A percentile compares a stretch with the other conserved stretches of the same genome.
phyloP scores from a whole-genome alignment of 257 asterid species.

The Ocimum tenuiflorum region DNA sequence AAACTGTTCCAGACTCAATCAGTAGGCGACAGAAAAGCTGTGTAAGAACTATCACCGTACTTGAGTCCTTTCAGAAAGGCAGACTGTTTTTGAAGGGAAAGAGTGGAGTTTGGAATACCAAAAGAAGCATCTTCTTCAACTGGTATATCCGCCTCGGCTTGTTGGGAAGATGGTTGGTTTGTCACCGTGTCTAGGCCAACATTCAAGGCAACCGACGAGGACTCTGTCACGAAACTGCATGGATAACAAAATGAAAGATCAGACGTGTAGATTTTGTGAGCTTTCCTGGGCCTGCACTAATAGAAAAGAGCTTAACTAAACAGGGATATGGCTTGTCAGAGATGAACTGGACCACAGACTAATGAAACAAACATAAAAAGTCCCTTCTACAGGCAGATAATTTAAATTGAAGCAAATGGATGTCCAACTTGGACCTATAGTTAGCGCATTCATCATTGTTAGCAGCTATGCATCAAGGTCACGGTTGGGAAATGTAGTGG shows the following conservation, averaged over 20 bases:
- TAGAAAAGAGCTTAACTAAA: not conserved
- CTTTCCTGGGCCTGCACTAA: too few species aligned
- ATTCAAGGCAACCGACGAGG: constrained; percentile 64
- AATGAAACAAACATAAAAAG: too few species aligned
- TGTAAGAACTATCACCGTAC: constrained; percentile 47
- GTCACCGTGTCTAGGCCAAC: constrained; percentile 37
- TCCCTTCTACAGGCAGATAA: too few species aligned
- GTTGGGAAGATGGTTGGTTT: constrained; percentile 28
- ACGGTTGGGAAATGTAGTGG: too few species aligned
- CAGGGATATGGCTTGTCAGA: too few species aligned
- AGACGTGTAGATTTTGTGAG: not conserved
- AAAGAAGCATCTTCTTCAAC: constrained; percentile 30
- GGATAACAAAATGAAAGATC: not conserved
- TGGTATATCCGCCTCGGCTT: constrained; percentile 22
- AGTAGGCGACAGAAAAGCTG: constrained; percentile 48
- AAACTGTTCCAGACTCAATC: constrained; percentile 9
- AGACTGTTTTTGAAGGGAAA: constrained; percentile 40
- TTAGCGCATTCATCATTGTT: too few species aligned
- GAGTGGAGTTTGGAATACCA: constrained; percentile 45
- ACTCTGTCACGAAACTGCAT: constrained; percentile 65
- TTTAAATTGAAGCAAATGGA: too few species aligned
- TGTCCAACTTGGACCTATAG: too few species aligned
- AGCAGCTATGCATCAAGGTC: too few species aligned
- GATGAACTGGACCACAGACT: too few species aligned
- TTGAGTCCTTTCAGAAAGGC: constrained; percentile 61